Base-by-base conservation (phyloP, 164 flowering plant species). In the Annona squamosa region DNA sequence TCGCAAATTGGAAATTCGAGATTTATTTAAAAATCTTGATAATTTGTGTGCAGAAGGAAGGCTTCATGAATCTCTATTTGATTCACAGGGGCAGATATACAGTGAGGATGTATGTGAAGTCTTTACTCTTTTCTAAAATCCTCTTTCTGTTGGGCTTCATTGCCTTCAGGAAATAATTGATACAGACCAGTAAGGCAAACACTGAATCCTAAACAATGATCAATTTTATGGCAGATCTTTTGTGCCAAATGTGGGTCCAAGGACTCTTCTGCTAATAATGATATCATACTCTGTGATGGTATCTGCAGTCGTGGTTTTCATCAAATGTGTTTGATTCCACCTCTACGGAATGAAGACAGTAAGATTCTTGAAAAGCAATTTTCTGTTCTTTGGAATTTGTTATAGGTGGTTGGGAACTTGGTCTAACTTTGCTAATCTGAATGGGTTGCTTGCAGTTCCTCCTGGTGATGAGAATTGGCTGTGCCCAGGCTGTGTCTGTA, bases 401-500 rank as follows among this genome's bases (percentile, higher is more conserved):
- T 72, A 3, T 68, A 72, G 1, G 48, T 18, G 46, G 43, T 74
- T n/a, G 46, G 45, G 48, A 41, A 72, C 48, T 48, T 46, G 52
- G 13, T 73, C 18, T 73, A 7, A 73, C 4, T 73, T 67, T 65
- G 42, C 75, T 74, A 47, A 9, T 45, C 71, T 69, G 44, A 57
- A 68, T 72, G 47, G 44, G 68, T 45, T 69, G 47, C 43, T 46
- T 74, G 44, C 84, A 96, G 99, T 96, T 82, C 99, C 99, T 77
- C 91, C 90, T 52, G 97, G 82, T 70, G 97, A 96, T 72, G 94
- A 93, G 80, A 87, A 91, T 74, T 96, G 99, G 99, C 79, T 91
- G 73, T 96, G 99, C 83, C 98, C 98, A 70, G 99, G 91, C 67
- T 96, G 99, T 84, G 93, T 89, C 78, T 96, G 99, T 86, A 96